Conservation (phyloP, 257 asterid species). For the Nicotiana attenuata region DNA sequence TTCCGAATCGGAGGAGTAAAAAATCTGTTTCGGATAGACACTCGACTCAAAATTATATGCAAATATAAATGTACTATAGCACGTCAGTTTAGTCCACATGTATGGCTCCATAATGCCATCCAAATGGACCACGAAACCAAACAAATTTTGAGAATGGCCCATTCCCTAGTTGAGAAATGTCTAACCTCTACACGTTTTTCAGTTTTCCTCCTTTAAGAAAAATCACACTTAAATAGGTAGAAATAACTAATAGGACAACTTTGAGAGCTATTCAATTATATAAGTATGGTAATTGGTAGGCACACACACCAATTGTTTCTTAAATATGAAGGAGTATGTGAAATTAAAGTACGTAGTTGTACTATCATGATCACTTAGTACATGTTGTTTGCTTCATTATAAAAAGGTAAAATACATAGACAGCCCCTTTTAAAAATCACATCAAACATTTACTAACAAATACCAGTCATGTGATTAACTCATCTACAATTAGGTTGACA, state of each 20-base stretch:
- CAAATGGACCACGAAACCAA: neutral
- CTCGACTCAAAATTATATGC: too few relatives aligned
- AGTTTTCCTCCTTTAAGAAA: neutral
- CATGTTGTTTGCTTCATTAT: neutral
- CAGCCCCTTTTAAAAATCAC: neutral
- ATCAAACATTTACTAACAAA: neutral
- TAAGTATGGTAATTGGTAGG: neutral
- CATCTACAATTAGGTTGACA: neutral
- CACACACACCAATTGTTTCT: neutral
- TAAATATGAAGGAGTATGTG: neutral
- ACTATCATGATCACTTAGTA: neutral
- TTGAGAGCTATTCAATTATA: neutral
- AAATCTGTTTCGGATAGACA: too few relatives aligned
- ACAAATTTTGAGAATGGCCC: conserved; percentile 2
- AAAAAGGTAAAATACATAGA: neutral
- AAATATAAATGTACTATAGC: too few relatives aligned
- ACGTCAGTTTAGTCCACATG: neutral
- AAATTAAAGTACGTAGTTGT: neutral
- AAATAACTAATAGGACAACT: neutral
- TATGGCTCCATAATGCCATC: neutral
- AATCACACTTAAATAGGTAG: neutral
- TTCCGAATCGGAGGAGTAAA: too few relatives aligned
- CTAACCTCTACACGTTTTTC: neutral
- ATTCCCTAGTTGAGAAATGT: neutral
- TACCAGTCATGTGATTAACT: neutral